phyloP scores from a whole-genome alignment of 305 asterid genomes.

The Plantago coronopus region DNA sequence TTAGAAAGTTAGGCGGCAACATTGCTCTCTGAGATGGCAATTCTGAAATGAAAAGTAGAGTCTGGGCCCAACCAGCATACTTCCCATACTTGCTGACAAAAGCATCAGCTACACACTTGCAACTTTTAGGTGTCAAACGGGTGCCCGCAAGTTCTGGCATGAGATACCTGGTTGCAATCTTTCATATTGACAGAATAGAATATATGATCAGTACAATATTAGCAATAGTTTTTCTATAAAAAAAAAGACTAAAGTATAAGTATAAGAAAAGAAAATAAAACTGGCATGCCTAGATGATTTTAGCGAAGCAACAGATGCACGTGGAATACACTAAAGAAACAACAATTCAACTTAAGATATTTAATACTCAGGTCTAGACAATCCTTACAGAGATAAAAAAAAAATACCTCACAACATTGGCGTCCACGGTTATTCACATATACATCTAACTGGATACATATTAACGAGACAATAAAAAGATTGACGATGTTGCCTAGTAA shows the following conservation, averaged over 20 bases:
- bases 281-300: not conserved
- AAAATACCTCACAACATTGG: no score
- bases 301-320: not conserved
- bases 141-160: slow-evolving; percentile 88
- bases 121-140: slow-evolving; percentile 53
- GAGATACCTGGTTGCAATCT: slow-evolving; percentile 88
- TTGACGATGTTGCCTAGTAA: no score
- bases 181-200: slow-evolving; percentile 19
- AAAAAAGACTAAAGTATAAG: no score
- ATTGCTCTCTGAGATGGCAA: slow-evolving; percentile 83
- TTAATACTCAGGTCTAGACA: not conserved
- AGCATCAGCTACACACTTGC: slow-evolving; percentile 68
- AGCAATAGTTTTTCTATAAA: no score
- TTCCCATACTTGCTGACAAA: slow-evolving; percentile 83
- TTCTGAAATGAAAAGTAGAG: slow-evolving; percentile 87
- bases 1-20: slow-evolving; percentile 36
- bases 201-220: no score
- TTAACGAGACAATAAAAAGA: no score
- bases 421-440: no score
- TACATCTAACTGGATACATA: no score
- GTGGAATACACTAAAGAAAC: not conserved
- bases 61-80: slow-evolving; percentile 99
- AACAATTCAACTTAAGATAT: not conserved
- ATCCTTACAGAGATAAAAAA: no score
- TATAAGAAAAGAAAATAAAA: no score